These are phyloP conservation scores for Colletotrichum shisoi DNA, from an alignment of 2,329 filamentous ascomycete species.

Conservation along the genomic window DNA sequence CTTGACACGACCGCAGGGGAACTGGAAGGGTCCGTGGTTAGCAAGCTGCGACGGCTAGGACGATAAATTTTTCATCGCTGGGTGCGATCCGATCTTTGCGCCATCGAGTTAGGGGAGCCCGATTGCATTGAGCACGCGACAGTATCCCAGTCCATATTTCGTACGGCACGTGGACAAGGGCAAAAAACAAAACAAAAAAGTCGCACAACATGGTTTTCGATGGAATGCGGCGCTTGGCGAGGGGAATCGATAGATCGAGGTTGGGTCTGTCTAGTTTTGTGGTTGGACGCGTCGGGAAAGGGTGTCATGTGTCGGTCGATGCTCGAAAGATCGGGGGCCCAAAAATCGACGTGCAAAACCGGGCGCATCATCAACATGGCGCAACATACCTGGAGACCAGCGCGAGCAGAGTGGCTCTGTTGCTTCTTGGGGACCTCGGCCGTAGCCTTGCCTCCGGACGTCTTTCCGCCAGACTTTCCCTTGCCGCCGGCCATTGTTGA, in stretches of 20 bases:
- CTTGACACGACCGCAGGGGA: conserved; percentile 99
- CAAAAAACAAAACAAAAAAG: not conserved
- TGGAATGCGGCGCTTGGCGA: not conserved
- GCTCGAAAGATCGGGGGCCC: conserved; percentile 32
- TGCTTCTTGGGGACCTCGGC: conserved; percentile 79
- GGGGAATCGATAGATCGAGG: not conserved
- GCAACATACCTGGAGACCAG: conserved; percentile 86
- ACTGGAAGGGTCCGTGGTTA: conserved; percentile 62
- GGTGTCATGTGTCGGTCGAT: conserved; percentile 25
- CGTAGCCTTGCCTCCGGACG: conserved; percentile 76
- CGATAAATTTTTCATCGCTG: conserved; percentile 18
- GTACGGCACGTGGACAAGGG: not conserved
- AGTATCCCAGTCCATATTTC: conserved; percentile 1
- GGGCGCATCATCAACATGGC: conserved; percentile 37
- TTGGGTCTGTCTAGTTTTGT: not conserved
- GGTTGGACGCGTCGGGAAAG: conserved; percentile 38
- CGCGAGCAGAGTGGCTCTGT: conserved; percentile 94
- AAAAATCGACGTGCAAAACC: conserved; percentile 36
- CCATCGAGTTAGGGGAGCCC: conserved; percentile 22
- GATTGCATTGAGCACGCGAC: conserved; percentile 31
- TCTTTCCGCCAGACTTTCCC: conserved; percentile 94
- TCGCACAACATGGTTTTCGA: conserved; percentile 12
- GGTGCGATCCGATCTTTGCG: conserved; percentile 26
- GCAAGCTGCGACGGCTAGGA: conserved; percentile 4
- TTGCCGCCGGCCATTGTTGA: conserved; percentile 80